These are phyloP conservation scores for Austropuccinia psidii DNA, from an alignment of 1,284 basidiomycete species.

Conservation along the genomic window DNA sequence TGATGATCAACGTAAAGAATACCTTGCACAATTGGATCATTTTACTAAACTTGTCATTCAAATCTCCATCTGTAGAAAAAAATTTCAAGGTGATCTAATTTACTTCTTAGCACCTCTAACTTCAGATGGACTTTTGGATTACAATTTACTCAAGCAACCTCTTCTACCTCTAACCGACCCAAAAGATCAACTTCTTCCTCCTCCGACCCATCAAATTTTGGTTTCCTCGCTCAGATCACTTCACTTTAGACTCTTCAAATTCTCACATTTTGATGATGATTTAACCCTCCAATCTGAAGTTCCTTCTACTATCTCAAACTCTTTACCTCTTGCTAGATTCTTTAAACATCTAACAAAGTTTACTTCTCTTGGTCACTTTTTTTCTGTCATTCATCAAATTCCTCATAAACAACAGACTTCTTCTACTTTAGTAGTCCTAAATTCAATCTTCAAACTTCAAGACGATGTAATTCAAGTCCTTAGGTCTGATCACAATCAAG, in stretches of 20 bases:
- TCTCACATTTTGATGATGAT: neutral
- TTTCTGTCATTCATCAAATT: neutral
- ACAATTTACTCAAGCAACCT: conserved; percentile 7
- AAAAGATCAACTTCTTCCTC: too few relatives aligned
- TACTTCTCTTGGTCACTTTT: conserved; percentile 27
- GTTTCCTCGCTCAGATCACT: conserved; percentile 1
- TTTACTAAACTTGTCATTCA: conserved; percentile 24
- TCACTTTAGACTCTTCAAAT: conserved; percentile 2
- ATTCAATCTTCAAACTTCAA: neutral
- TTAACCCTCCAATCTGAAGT: neutral
- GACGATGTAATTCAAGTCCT: conserved; percentile 12
- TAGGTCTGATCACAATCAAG: neutral
- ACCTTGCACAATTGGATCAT: neutral
- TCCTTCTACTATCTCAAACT: neutral
- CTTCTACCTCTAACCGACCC: neutral
- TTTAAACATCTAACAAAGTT: conserved; percentile 12
- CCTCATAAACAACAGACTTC: neutral
- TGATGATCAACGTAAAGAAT: neutral
- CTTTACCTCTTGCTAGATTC: neutral
- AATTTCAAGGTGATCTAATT: conserved; percentile 6
- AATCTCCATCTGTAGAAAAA: conserved; percentile 17
- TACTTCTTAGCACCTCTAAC: conserved; percentile 23
- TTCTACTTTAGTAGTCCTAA: conserved; percentile 13
- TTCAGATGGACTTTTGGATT: conserved; percentile 10
- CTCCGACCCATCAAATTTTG: neutral